Percentiles rank a stretch among this genome's conserved stretches.
phyloP scores from a whole-genome alignment of 352 stramenopile genomes.

The Phytophthora pisi region DNA sequence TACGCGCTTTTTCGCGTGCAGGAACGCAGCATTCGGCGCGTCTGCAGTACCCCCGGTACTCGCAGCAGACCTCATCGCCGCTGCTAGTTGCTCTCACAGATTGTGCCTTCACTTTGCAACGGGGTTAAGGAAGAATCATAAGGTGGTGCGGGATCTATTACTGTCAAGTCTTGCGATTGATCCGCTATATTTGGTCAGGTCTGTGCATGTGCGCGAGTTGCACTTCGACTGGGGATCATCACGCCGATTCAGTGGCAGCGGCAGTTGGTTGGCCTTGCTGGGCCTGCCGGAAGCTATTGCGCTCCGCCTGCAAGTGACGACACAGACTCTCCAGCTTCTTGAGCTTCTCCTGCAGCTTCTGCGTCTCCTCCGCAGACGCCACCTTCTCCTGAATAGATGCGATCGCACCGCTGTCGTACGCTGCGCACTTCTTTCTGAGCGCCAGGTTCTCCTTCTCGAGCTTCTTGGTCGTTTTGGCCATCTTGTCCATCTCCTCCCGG shows the following conservation, averaged over 20 bases:
- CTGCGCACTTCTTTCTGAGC: conserved; percentile 82
- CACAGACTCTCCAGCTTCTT: conserved; percentile 86
- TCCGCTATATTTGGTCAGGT: conserved; percentile 29
- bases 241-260: conserved; percentile 35
- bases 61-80: conserved; percentile 12
- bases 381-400: conserved; percentile 80
- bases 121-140: not conserved
- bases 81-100: not conserved
- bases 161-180: conserved; percentile 21
- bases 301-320: conserved; percentile 81
- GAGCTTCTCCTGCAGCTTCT: conserved; percentile 83
- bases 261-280: conserved; percentile 29
- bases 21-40: conserved; percentile 2
- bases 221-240: not conserved
- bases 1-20: conserved; percentile 70
- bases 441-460: conserved; percentile 86
- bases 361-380: conserved; percentile 54
- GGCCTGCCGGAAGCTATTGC: conserved; percentile 54
- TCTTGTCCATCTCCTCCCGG: conserved; percentile 89
- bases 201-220: not conserved
- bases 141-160: conserved; percentile 35
- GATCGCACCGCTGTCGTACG: conserved; percentile 81
- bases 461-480: conserved; percentile 88
- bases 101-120: not conserved
- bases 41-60: not conserved